Evolutionary conservation across 768 basidiomycete genomes (phyloP).

Genomic region (Flagelloscypha sp.): DNA sequence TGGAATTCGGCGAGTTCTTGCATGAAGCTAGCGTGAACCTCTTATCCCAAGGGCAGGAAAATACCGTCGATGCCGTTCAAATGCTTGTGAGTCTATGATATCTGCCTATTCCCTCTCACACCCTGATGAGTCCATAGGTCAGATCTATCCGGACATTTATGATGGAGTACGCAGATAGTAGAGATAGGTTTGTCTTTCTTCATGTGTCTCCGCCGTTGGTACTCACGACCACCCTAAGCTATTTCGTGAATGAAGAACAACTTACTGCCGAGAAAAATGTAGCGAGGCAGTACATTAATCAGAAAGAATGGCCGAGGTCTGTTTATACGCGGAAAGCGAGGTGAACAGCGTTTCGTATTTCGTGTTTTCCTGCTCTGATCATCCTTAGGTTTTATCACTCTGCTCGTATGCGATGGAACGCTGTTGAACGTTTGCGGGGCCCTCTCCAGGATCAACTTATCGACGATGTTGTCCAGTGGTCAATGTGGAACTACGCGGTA

Average conservation of each 20-base stretch:
- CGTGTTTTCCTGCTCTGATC: conserved; percentile 4
- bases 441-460: conserved; percentile 54
- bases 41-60: conserved; percentile 68
- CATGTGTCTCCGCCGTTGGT: conserved; percentile 14
- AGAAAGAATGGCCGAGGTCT: conserved; percentile 72
- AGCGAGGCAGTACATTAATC: conserved; percentile 59
- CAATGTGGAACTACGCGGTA: conserved; percentile 65
- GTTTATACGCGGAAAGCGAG: conserved; percentile 60
- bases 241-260: conserved; percentile 47
- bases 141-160: conserved; percentile 63
- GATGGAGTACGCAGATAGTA: conserved; percentile 68
- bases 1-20: conserved; percentile 60
- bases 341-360: conserved; percentile 23
- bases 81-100: conserved; percentile 42
- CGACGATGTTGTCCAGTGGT: conserved; percentile 69
- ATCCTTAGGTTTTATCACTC: conserved; percentile 51
- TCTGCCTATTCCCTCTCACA: not conserved
- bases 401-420: conserved; percentile 63
- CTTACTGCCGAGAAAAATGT: conserved; percentile 54
- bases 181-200: conserved; percentile 34
- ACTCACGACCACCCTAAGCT: conserved; percentile 26
- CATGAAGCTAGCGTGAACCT: conserved; percentile 62
- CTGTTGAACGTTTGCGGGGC: conserved; percentile 57
- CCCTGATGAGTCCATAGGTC: conserved; percentile 31
- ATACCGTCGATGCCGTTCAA: conserved; percentile 74